phyloP scores from a whole-genome alignment of 352 stramenopile genomes.

The Globisporangium iwayamae region DNA sequence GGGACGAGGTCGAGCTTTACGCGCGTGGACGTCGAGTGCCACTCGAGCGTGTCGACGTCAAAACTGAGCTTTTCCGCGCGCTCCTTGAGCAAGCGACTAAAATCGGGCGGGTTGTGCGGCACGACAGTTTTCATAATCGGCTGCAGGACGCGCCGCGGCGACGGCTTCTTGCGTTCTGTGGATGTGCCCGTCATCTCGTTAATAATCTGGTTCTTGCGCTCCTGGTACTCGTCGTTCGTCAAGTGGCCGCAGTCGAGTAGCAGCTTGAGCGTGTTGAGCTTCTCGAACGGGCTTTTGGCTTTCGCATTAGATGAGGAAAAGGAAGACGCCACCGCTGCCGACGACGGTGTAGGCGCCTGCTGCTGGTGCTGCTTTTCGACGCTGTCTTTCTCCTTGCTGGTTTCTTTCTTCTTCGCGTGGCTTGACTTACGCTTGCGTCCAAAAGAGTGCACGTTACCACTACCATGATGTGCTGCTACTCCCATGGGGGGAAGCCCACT shows the following conservation, averaged over 20 bases:
- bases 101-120: conserved; percentile 69
- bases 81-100: conserved; percentile 50
- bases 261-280: conserved; percentile 84
- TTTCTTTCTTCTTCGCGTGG: conserved; percentile 20
- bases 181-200: conserved; percentile 85
- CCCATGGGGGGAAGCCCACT: not conserved
- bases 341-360: not conserved
- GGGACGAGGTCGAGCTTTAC: conserved; percentile 78
- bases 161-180: conserved; percentile 55
- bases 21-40: conserved; percentile 51
- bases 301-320: conserved; percentile 6
- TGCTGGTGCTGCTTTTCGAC: conserved; percentile 4
- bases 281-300: conserved; percentile 67
- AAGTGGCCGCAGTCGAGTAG: conserved; percentile 76
- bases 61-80: conserved; percentile 81
- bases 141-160: conserved; percentile 39
- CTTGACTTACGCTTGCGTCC: conserved; percentile 19
- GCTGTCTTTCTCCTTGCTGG: conserved; percentile 15
- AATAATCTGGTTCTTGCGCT: conserved; percentile 85
- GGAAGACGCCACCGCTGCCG: not conserved
- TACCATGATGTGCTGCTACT: not conserved
- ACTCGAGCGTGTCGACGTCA: conserved; percentile 79
- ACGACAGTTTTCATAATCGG: conserved; percentile 81
- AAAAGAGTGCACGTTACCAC: not conserved
- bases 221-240: conserved; percentile 74